These are phyloP conservation scores for Nemania serpens DNA, from an alignment of 2,329 filamentous ascomycete species.

Conservation along the genomic window DNA sequence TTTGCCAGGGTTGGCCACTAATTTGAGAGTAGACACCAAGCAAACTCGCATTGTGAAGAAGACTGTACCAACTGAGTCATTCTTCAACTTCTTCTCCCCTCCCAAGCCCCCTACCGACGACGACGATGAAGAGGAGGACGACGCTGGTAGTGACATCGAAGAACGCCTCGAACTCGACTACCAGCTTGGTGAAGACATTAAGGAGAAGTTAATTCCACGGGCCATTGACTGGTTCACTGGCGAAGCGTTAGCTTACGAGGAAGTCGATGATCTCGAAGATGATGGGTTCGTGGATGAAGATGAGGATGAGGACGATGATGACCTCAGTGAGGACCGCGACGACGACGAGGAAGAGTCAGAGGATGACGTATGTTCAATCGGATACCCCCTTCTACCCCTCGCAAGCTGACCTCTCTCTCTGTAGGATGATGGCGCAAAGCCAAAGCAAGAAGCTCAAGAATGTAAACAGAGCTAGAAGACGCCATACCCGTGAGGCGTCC, in stretches of 20 bases:
- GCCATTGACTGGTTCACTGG: constrained; percentile 99
- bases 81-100: constrained; percentile 99
- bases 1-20: constrained; percentile 5
- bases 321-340: constrained; percentile 74
- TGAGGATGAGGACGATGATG: constrained; percentile 85
- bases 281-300: constrained; percentile 88
- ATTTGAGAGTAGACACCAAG: constrained; percentile 77
- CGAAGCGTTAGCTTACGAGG: constrained; percentile 95
- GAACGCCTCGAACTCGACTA: constrained; percentile 98
- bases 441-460: constrained; percentile 91
- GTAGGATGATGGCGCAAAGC: constrained; percentile 87
- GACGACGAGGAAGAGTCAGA: constrained; percentile 84
- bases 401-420: constrained; percentile 34
- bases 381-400: background rate
- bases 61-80: constrained; percentile 97
- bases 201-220: constrained; percentile 98
- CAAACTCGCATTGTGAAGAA: constrained; percentile 99
- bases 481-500: background rate
- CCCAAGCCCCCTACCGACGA: constrained; percentile 78
- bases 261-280: constrained; percentile 81
- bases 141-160: constrained; percentile 88
- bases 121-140: constrained; percentile 71
- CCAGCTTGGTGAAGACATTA: constrained; percentile 98
- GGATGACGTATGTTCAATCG: constrained; percentile 66
- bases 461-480: constrained; percentile 86